Evolutionary conservation across 2,329 filamentous ascomycete species (phyloP).

Genomic region (Albifimbria verrucaria): DNA sequence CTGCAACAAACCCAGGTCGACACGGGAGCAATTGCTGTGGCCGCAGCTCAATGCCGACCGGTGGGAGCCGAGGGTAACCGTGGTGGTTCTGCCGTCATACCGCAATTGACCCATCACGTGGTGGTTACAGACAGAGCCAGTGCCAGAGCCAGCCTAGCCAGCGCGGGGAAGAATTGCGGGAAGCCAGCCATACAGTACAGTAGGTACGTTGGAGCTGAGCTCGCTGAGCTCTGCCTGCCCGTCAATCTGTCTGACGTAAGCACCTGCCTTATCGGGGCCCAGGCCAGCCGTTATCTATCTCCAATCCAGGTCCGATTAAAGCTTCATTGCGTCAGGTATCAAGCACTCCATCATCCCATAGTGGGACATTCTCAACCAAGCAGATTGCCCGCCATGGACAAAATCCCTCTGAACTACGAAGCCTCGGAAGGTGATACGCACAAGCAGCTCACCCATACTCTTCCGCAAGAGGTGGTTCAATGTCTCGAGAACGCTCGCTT

Average conservation of each 20-base stretch:
- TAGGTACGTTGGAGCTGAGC: no score
- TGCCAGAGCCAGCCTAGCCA: neutral
- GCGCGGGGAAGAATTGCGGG: neutral
- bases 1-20: neutral
- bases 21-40: conserved; percentile 2
- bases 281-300: no score
- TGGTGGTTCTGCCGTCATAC: neutral
- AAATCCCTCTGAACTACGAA: conserved; percentile 72
- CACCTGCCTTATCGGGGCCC: no score
- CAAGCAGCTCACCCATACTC: conserved; percentile 62
- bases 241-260: no score
- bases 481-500: conserved; percentile 95
- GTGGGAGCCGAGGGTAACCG: conserved; percentile 31
- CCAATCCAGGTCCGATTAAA: neutral
- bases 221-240: no score
- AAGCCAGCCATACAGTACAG: no score
- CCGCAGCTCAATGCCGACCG: conserved; percentile 18
- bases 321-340: neutral
- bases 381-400: conserved; percentile 42
- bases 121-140: no score
- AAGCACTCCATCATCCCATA: neutral
- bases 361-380: neutral
- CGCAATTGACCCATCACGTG: neutral
- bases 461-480: conserved; percentile 82
- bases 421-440: conserved; percentile 71